phyloP scores from a whole-genome alignment of 306 rosid species.

The Cucurbita maxima region DNA sequence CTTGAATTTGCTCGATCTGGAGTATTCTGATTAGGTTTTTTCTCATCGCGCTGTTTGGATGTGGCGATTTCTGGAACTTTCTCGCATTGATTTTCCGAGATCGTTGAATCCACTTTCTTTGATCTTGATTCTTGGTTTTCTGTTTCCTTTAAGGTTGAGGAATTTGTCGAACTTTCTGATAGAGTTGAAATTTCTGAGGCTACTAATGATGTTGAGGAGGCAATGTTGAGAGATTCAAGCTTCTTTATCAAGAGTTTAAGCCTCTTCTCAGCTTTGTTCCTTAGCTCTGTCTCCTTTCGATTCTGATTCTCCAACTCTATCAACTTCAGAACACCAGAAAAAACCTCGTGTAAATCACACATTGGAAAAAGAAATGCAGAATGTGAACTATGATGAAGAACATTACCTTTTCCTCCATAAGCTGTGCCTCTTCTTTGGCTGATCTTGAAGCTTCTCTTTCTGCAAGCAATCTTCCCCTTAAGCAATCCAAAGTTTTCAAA shows the following conservation, averaged over 20 bases:
- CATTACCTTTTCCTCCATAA: conserved; percentile 45
- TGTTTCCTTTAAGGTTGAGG: conserved; percentile 21
- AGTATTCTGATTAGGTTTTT: not conserved
- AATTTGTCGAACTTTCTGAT: conserved; percentile 18
- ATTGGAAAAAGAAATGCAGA: not conserved
- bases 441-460: conserved; percentile 77
- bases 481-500: conserved; percentile 50
- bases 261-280: conserved; percentile 63
- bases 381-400: not conserved
- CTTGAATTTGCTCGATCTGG: not conserved
- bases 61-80: not conserved
- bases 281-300: conserved; percentile 44
- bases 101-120: conserved; percentile 6
- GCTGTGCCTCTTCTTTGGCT: conserved; percentile 50
- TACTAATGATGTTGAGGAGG: conserved; percentile 15
- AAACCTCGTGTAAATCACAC: not conserved
- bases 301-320: conserved; percentile 46
- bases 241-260: conserved; percentile 39
- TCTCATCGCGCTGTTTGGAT: not conserved
- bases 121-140: conserved; percentile 19
- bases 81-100: not conserved
- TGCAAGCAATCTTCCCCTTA: conserved; percentile 81
- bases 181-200: conserved; percentile 29
- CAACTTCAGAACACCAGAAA: conserved; percentile 26
- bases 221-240: conserved; percentile 35